Conservation (phyloP, 805 yeast species). For the Wickerhamiella siamensis region DNA sequence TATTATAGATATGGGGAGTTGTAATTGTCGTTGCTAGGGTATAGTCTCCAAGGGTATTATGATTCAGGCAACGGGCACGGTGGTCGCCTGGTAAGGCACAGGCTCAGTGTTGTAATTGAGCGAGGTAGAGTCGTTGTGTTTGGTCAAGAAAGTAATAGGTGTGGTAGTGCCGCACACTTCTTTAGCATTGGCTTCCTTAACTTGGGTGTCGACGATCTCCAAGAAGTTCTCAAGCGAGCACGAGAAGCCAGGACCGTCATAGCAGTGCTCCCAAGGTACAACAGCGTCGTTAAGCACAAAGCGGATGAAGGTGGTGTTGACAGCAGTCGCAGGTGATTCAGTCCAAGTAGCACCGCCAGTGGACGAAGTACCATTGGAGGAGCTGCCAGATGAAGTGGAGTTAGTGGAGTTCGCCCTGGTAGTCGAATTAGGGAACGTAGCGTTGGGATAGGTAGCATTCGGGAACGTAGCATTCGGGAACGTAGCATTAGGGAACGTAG, state of each 20-base stretch:
- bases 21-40: too few species aligned
- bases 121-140: neutral
- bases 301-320: slow-evolving; percentile 30
- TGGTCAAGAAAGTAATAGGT: slow-evolving; percentile 4
- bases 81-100: neutral
- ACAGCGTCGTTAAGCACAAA: slow-evolving; percentile 40
- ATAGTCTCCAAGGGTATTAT: too few species aligned
- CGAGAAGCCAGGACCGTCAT: slow-evolving; percentile 40
- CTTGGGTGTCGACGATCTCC: slow-evolving; percentile 4
- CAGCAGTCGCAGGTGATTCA: neutral
- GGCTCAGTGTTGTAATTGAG: neutral
- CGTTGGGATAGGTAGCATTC: neutral
- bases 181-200: neutral
- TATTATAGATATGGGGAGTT: too few species aligned
- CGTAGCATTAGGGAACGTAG: neutral
- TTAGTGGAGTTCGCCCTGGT: neutral
- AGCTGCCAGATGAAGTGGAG: neutral
- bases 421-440: neutral
- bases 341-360: slow-evolving; percentile 1
- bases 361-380: neutral
- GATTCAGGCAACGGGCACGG: too few species aligned
- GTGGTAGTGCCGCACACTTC: neutral
- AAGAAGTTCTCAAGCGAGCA: slow-evolving; percentile 28
- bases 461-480: neutral
- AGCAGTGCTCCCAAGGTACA: slow-evolving; percentile 35